Base-by-base conservation (phyloP, 768 basidiomycete genomes). In the Kwoniella europaea region DNA sequence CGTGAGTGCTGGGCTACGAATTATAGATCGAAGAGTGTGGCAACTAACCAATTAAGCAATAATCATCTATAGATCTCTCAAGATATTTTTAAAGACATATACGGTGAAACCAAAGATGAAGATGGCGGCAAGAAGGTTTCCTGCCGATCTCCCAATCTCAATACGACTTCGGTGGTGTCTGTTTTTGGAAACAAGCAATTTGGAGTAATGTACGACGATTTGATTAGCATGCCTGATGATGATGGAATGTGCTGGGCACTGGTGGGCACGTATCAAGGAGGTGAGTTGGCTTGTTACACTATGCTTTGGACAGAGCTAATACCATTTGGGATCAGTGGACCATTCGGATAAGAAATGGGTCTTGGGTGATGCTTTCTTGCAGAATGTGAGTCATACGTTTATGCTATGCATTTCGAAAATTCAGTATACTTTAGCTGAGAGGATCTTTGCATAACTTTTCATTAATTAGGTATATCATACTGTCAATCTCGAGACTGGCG, bases 211-310 rank as follows among this genome's bases (percentile, higher is more conserved):
- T 64, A 64, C n/a, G 29, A 53, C 13, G 63, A 64, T 35, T 20
- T 64, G 15, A 27, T 64, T 41, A 64, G 63, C 24, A 54, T 18
- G 50, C 27, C 50, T 20, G 50, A 52, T 18, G 52, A 64, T 12
- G 63, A 52, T 54, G 63, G 52, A 10, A 4, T 24, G 13, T 64
- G 63, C 53, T 64, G 63, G 63, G 63, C 63, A 18, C n/a, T 64
- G 63, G 35, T 64, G 2, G 24, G 27, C 16, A 27, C 63, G 6
- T 64, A 58, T 54, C 20, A 64, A n/a, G 63, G 63, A 15, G 27
- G 63, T 64, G n/a, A 64, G 63, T 54, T 20, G 9, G 20, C 50
- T 54, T 20, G 9, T 10, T 41, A 50, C 46, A 50, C 18, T 27
- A 13, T 18, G 12, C 46, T 10, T 16, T 10, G 46, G 12, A 13